Evolutionary conservation across 139 green algal species (phyloP).

Genomic region (Microglena sp.): DNA sequence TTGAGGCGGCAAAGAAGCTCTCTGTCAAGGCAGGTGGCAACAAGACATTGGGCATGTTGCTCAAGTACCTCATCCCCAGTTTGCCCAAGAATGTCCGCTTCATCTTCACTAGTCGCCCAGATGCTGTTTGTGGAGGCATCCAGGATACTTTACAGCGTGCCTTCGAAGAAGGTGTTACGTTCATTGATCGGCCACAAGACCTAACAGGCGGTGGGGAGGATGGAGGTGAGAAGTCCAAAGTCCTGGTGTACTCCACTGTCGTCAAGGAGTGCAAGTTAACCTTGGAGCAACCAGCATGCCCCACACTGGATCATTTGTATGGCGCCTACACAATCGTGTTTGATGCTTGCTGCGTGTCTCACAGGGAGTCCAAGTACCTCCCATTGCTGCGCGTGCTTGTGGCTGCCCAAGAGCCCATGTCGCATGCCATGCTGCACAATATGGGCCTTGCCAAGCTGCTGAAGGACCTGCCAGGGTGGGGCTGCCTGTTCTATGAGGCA

Average conservation of each 20-base stretch:
- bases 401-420: slow-evolving; percentile 14
- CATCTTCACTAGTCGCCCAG: slow-evolving; percentile 7
- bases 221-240: too few species aligned
- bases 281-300: too few species aligned
- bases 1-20: neutral
- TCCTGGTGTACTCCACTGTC: slow-evolving; percentile 4
- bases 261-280: neutral
- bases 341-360: too few species aligned
- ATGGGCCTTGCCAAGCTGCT: neutral
- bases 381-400: slow-evolving; percentile 11
- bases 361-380: too few species aligned
- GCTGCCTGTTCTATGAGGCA: slow-evolving; percentile 8
- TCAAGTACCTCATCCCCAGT: neutral
- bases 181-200: too few species aligned
- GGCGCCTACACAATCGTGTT: too few species aligned
- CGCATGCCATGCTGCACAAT: neutral
- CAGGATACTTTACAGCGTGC: too few species aligned
- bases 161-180: too few species aligned
- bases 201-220: too few species aligned
- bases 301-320: too few species aligned
- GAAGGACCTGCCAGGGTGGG: slow-evolving; percentile 4
- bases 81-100: slow-evolving; percentile 15
- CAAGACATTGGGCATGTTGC: slow-evolving; percentile 12
- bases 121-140: slow-evolving; percentile 3
- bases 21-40: slow-evolving; percentile 11